Conservation (phyloP, 129 eudicot species). For the Cynara cardunculus region DNA sequence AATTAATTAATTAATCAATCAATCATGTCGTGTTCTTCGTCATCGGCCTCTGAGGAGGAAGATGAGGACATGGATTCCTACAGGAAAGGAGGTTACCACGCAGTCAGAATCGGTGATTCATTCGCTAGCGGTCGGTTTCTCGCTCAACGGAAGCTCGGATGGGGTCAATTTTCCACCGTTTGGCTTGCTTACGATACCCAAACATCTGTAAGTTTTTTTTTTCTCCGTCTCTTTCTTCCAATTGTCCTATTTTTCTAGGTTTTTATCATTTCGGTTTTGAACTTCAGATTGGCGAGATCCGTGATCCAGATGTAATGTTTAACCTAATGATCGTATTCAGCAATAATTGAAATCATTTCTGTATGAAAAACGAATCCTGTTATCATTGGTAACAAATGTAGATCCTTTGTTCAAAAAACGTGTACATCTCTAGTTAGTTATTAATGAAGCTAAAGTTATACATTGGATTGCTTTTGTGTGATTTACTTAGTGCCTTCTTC, state of each 20-base stretch:
- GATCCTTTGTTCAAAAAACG: slow-evolving; percentile 19
- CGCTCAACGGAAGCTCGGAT: slow-evolving; percentile 97
- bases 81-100: slow-evolving; percentile 96
- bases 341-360: neutral
- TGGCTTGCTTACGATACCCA: slow-evolving; percentile 95
- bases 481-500: neutral
- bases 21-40: slow-evolving; percentile 77
- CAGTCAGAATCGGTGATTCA: slow-evolving; percentile 86
- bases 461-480: neutral
- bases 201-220: slow-evolving; percentile 46
- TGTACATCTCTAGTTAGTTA: neutral
- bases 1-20: neutral
- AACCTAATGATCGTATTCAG: slow-evolving; percentile 16
- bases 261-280: slow-evolving; percentile 4
- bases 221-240: neutral
- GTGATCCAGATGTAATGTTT: slow-evolving; percentile 25
- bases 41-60: slow-evolving; percentile 84
- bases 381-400: slow-evolving; percentile 15
- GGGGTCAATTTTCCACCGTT: slow-evolving; percentile 99
- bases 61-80: slow-evolving; percentile 90
- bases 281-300: slow-evolving; percentile 22
- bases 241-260: neutral
- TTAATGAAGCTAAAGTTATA: neutral
- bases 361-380: neutral
- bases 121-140: slow-evolving; percentile 74